Percentiles rank a stretch among this genome's conserved stretches.
These are phyloP conservation scores for Calocybe cyanea DNA, from an alignment of 768 basidiomycete genomes.

Conservation along the genomic window DNA sequence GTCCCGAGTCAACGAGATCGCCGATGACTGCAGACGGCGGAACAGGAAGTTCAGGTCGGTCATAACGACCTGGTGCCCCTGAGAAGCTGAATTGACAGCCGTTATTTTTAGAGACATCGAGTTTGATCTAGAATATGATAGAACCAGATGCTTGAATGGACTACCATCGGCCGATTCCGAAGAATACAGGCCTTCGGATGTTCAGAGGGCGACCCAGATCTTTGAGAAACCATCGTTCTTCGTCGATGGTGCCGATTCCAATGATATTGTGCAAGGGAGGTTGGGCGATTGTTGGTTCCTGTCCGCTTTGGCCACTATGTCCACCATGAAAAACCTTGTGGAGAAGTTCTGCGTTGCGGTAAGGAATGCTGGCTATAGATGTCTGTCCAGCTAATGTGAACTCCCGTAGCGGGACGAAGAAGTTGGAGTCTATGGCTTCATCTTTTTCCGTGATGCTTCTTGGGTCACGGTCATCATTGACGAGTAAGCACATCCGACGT, in stretches of 20 bases:
- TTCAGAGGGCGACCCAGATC: slow-evolving; percentile 45
- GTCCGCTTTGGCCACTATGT: slow-evolving; percentile 46
- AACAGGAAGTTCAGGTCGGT: slow-evolving; percentile 46
- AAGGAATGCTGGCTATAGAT: slow-evolving; percentile 11
- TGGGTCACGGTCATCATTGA: slow-evolving; percentile 57
- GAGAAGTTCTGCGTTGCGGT: slow-evolving; percentile 53
- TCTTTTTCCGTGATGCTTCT: slow-evolving; percentile 48
- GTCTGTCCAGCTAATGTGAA: neutral
- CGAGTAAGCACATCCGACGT: slow-evolving; percentile 32
- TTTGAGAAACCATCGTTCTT: slow-evolving; percentile 51
- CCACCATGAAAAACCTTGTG: slow-evolving; percentile 39
- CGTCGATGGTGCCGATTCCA: slow-evolving; percentile 36
- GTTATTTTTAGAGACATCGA: slow-evolving; percentile 21
- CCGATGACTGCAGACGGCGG: slow-evolving; percentile 35
- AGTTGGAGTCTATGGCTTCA: slow-evolving; percentile 56
- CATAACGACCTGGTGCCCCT: too few species aligned
- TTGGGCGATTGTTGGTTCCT: slow-evolving; percentile 55
- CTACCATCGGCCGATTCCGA: slow-evolving; percentile 13
- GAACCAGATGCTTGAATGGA: slow-evolving; percentile 34
- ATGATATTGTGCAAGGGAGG: slow-evolving; percentile 44
- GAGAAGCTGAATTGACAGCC: neutral
- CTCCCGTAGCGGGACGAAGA: slow-evolving; percentile 40
- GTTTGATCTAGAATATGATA: slow-evolving; percentile 45
- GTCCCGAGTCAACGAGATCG: slow-evolving; percentile 37
- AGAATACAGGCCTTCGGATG: slow-evolving; percentile 27